Base-by-base conservation (phyloP, 2,329 filamentous ascomycete genomes). In the Fusarium pilosicola region DNA sequence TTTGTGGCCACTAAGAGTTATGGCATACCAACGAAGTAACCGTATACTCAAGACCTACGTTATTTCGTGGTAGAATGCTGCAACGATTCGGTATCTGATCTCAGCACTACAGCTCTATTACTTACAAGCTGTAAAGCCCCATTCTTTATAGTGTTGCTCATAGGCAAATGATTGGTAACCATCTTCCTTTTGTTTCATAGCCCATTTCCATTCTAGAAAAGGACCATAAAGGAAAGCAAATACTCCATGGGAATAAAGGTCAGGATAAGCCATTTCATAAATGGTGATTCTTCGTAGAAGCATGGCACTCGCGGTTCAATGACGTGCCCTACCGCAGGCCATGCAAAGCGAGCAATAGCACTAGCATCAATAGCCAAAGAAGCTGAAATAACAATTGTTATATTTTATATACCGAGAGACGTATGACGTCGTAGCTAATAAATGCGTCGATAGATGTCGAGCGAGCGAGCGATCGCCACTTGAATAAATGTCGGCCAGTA, bases 231-330 rank as follows among this genome's bases (percentile, higher is more conserved):
- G 3, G 30, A 30, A 30, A 1, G 30, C 30, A 12, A 30, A 30
- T 30, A 30, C 30, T 30, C 30, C 30, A 30, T 0, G 30, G 30
- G 18, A 20, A 46, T 28, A 20, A 15, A 15, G 4, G 9, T 5
- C 12, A 5, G 3, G 7, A 28, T 22, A 11, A 5, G 4, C 26
- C 1, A 15, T 22, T 30, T 13, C 12, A 1, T 3, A 30, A 8
- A 30, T 6, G 0, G 20, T 6, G 26, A 30, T 1, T 17, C 13
- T 30, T 6, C 0, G 4, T 22, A 30, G 9, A 22, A 30, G 4
- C 14, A 30, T 3, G 10, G 9, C 4, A 8, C 7, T 48, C 3
- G 14, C 20, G 6, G 20, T 17, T 22, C 9, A 7, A 22, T n/a
- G 4, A 11, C 0, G 4, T n/a, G 26, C 20, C 10, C 45, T 4